Percentiles rank a stretch among this genome's conserved stretches.
These are phyloP conservation scores for Obelidium mucronatum DNA, from an alignment of 192 early-diverging fungal species.

Conservation along the genomic window DNA sequence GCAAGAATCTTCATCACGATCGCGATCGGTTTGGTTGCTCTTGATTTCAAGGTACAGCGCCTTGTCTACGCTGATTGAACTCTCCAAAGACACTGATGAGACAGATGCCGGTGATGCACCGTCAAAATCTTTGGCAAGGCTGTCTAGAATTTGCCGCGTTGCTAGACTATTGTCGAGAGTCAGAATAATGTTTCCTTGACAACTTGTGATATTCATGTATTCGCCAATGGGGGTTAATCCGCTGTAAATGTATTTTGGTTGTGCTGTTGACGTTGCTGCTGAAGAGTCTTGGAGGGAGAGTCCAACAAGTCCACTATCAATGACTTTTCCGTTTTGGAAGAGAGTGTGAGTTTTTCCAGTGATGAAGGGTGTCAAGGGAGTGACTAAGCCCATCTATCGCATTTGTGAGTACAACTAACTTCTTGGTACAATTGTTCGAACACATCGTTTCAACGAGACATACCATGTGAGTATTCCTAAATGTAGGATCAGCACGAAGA, in stretches of 20 bases:
- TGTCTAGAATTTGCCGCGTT: conserved; percentile 11
- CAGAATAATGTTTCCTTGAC: conserved; percentile 33
- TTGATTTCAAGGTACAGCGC: conserved; percentile 1
- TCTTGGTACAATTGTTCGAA: too few relatives aligned
- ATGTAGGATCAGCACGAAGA: conserved; percentile 11
- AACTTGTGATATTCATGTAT: neutral
- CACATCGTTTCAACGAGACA: neutral
- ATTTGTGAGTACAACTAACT: neutral
- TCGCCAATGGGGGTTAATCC: conserved; percentile 3
- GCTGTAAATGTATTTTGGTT: neutral
- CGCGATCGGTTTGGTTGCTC: neutral
- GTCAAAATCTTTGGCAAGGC: neutral
- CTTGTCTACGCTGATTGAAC: neutral
- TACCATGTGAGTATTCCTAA: neutral
- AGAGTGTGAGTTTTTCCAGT: conserved; percentile 22
- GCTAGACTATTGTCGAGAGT: neutral
- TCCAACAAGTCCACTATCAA: conserved; percentile 16
- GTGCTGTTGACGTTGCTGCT: neutral
- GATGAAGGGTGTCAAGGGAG: conserved; percentile 30
- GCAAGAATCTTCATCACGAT: neutral
- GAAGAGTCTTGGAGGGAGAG: neutral
- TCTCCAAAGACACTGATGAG: neutral
- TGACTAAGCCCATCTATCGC: conserved; percentile 13
- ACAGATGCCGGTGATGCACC: neutral
- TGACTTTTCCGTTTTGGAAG: neutral